phyloP scores from a whole-genome alignment of 306 rosid genomes.

The Lathyrus oleraceus region DNA sequence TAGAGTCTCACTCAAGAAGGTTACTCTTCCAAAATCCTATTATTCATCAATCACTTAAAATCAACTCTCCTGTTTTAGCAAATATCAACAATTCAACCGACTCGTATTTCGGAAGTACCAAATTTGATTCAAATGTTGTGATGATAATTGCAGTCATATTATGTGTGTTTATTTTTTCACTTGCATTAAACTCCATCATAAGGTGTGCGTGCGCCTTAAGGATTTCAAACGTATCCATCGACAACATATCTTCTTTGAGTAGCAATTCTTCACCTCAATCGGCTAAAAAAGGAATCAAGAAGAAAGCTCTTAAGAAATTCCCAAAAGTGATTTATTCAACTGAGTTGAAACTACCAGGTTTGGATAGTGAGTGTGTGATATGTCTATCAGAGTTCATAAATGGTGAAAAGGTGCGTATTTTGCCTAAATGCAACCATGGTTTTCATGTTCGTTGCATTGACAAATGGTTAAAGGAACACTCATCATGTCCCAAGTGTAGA shows the following conservation, averaged over 20 bases:
- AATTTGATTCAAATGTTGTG: slow-evolving; percentile 69
- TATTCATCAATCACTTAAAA: slow-evolving; percentile 23
- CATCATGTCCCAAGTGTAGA: slow-evolving; percentile 90
- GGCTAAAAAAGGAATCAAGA: slow-evolving; percentile 61
- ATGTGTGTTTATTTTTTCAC: slow-evolving; percentile 76
- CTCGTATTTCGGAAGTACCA: slow-evolving; percentile 35
- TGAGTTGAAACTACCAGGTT: slow-evolving; percentile 48
- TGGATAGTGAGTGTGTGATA: slow-evolving; percentile 71
- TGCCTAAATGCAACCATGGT: slow-evolving; percentile 89
- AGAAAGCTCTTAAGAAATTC: slow-evolving; percentile 72
- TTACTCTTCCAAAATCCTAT: slow-evolving; percentile 51
- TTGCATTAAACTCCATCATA: slow-evolving; percentile 77
- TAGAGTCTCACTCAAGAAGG: slow-evolving; percentile 60
- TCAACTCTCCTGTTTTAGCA: slow-evolving; percentile 31
- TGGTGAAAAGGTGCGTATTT: slow-evolving; percentile 63
- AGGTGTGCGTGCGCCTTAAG: slow-evolving; percentile 70
- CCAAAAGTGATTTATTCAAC: slow-evolving; percentile 52
- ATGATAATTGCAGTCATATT: slow-evolving; percentile 80
- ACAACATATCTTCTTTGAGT: slow-evolving; percentile 30
- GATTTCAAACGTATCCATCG: slow-evolving; percentile 48
- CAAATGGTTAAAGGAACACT: slow-evolving; percentile 76
- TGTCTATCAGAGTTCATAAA: slow-evolving; percentile 66
- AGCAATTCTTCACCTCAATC: slow-evolving; percentile 3
- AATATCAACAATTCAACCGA: slow-evolving; percentile 23
- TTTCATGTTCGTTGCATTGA: slow-evolving; percentile 82